Evolutionary conservation across 139 green algal species (phyloP).

Genomic region (Spirogloea muscicola): DNA sequence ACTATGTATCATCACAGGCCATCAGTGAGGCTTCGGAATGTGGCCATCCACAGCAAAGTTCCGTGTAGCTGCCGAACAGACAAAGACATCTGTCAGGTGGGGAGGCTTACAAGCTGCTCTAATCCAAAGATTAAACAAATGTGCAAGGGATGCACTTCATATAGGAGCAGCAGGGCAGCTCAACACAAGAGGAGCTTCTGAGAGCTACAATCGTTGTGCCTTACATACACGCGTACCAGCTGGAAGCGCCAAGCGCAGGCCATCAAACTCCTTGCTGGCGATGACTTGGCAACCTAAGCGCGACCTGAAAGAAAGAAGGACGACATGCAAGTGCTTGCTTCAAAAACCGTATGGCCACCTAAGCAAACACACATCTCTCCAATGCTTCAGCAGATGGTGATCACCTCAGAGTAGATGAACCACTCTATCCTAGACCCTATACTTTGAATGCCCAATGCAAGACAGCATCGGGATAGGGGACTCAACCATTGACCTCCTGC

Average conservation of each 20-base stretch:
- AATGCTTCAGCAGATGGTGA: background rate
- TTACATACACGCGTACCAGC: too few relatives aligned
- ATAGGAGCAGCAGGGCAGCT: too few relatives aligned
- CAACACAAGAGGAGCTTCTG: too few relatives aligned
- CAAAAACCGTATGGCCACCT: background rate
- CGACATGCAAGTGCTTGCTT: background rate
- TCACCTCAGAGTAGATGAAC: background rate
- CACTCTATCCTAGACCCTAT: background rate
- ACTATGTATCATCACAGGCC: background rate
- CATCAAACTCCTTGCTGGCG: conserved; percentile 81
- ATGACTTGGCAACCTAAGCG: conserved; percentile 94
- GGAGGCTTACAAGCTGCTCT: conserved; percentile 74
- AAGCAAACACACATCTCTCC: background rate
- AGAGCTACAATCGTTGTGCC: too few relatives aligned
- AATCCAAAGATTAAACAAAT: conserved; percentile 33
- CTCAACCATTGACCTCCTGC: background rate
- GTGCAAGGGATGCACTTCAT: too few relatives aligned
- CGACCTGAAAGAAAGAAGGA: conserved; percentile 61
- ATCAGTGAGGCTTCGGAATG: conserved; percentile 75
- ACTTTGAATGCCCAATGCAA: background rate
- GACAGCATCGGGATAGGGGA: background rate
- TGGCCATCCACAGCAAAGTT: conserved; percentile 91
- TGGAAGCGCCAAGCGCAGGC: conserved; percentile 84
- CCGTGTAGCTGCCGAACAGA: too few relatives aligned
- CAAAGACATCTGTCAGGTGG: conserved; percentile 75